Conservation (phyloP, 2,329 filamentous ascomycete genomes). For the Helotiales sp. region DNA sequence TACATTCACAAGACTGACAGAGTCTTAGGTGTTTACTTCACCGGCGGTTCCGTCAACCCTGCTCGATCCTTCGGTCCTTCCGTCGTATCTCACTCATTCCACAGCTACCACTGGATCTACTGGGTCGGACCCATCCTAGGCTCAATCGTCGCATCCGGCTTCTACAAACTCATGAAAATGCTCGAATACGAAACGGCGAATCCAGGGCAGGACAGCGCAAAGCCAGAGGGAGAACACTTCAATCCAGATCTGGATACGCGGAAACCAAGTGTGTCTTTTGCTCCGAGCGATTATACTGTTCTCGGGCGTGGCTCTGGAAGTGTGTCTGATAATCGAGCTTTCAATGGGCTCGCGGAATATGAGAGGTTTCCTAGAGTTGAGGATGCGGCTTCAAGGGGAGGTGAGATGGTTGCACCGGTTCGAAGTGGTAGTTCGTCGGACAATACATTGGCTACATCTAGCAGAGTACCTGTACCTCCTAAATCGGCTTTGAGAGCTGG, state of each 20-base stretch:
- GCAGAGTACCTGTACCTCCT: too few species aligned
- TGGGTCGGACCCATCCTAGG: slow-evolving; percentile 57
- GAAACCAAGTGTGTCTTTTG: slow-evolving; percentile 27
- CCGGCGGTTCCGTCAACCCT: slow-evolving; percentile 54
- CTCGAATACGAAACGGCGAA: slow-evolving; percentile 56
- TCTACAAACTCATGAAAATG: slow-evolving; percentile 56
- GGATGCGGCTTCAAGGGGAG: too few species aligned
- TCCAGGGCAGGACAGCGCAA: slow-evolving; percentile 40
- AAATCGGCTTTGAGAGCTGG: too few species aligned
- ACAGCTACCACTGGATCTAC: slow-evolving; percentile 55
- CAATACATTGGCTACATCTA: too few species aligned
- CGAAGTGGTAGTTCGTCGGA: too few species aligned
- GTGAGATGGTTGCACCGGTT: too few species aligned
- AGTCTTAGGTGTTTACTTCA: slow-evolving; percentile 53
- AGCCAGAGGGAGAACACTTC: slow-evolving; percentile 30
- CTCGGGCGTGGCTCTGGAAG: too few species aligned
- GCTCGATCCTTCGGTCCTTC: slow-evolving; percentile 54
- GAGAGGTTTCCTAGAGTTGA: too few species aligned
- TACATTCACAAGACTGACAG: neutral
- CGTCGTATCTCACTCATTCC: slow-evolving; percentile 50
- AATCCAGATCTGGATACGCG: slow-evolving; percentile 25
- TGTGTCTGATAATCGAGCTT: too few species aligned
- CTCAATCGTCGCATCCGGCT: slow-evolving; percentile 51
- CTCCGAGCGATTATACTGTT: slow-evolving; percentile 25
- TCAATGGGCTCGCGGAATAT: too few species aligned